Base-by-base conservation (phyloP, 768 basidiomycete species). In the Pleurotus salmoneostramineus region DNA sequence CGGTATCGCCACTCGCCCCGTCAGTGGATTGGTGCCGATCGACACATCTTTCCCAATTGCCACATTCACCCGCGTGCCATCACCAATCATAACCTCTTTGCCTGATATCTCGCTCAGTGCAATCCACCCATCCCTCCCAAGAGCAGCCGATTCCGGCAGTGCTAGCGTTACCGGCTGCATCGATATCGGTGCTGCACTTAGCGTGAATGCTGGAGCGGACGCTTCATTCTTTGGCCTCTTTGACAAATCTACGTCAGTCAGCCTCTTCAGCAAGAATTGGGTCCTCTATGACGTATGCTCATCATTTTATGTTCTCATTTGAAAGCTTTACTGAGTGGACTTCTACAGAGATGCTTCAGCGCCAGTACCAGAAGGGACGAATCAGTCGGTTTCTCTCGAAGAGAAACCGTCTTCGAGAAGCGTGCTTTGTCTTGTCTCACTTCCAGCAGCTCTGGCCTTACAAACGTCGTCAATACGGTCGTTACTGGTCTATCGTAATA, bases 161-260 rank as follows among this genome's bases (percentile, higher is more conserved):
- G 47, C 15, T 11, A 31, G 6, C 33, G 37, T 74, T 15, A 67
- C 64, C 12, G 74, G 74, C 0, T 76, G 72, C 59, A 63, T 74
- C 45, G 66, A 67, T 11, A 63, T 74, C 14, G 62, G 61, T 33
- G 72, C 68, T 7, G 73, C 68, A 2, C 34, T 73, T 5, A 59
- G 66, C 50, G 68, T 71, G 49, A 71, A 66, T 36, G 69, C 64
- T 14, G 72, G 73, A 11, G 72, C 71, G 11, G 59, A 68, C 17
- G 71, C 61, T 10, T 57, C 56, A n/a, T 71, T 72, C 63, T 70
- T 71, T 58, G 64, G 64, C 10, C 55, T 74, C 6, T 73, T 74
- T 64, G 60, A 69, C 45, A 46, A 54, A 5, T 60, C 55, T 34
- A 67, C 65, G 7, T 48, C 62, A 50, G 59, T 68, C 7, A 56